A percentile compares a stretch with the other conserved stretches of the same genome.
Evolutionary conservation across 2,329 filamentous ascomycete genomes (phyloP).

Genomic region (Epichloe bromicola): DNA sequence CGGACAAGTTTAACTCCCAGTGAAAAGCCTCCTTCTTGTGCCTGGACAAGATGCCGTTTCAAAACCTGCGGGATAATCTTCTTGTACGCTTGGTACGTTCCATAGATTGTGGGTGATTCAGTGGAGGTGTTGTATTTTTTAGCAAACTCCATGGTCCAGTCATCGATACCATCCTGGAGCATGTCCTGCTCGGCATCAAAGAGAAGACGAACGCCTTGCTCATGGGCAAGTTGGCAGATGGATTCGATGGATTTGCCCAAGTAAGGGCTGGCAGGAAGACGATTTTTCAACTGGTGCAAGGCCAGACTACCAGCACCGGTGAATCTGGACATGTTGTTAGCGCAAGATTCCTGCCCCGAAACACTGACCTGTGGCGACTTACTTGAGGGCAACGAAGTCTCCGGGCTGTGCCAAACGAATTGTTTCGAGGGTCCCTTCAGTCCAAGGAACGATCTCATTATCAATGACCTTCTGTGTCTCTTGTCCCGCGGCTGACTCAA

Average conservation of each 20-base stretch:
- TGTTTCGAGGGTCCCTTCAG: conserved; percentile 59
- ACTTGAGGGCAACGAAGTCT: conserved; percentile 56
- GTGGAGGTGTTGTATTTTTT: conserved; percentile 59
- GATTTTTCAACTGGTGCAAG: conserved; percentile 52
- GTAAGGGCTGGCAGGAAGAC: conserved; percentile 45
- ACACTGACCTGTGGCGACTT: conserved; percentile 10
- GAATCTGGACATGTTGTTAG: conserved; percentile 35
- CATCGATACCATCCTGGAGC: conserved; percentile 67
- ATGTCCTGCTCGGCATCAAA: conserved; percentile 79
- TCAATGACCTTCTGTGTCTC: conserved; percentile 35
- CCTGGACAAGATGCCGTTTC: conserved; percentile 44
- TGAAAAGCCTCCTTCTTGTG: conserved; percentile 46
- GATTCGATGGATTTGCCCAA: conserved; percentile 59
- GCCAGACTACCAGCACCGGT: conserved; percentile 69
- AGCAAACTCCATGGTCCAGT: conserved; percentile 68
- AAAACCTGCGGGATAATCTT: conserved; percentile 48
- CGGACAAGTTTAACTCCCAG: conserved; percentile 65
- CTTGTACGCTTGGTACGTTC: conserved; percentile 68
- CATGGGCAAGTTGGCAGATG: conserved; percentile 59
- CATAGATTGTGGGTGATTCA: conserved; percentile 59
- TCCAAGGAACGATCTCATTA: conserved; percentile 58
- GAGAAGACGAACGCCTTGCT: conserved; percentile 58
- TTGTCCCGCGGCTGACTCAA: conserved; percentile 31
- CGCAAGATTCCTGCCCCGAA: neutral
- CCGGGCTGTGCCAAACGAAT: conserved; percentile 50